Percentiles rank a stretch among this genome's conserved stretches.
Conservation (phyloP, 75 land plant species). For the Sequoiadendron giganteum region DNA sequence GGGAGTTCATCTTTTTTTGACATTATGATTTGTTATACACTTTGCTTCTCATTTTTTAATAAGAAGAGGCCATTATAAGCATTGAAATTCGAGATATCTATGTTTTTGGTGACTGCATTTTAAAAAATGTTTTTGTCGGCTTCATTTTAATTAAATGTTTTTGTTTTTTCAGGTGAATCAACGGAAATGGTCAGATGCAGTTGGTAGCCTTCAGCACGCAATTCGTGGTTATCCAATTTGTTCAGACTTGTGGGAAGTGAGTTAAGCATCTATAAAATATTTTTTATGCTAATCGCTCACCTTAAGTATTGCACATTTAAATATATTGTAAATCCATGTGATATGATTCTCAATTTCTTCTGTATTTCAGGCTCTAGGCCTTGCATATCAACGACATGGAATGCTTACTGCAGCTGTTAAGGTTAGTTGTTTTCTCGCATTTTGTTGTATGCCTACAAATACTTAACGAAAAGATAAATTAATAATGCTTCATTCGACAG, state of each 20-base stretch:
- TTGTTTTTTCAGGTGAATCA: conserved; percentile 48
- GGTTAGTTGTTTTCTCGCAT: conserved; percentile 29
- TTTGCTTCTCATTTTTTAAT: background rate
- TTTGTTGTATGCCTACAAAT: background rate
- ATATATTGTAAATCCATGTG: background rate
- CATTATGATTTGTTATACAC: background rate
- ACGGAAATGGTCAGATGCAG: conserved; percentile 86
- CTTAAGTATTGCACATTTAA: background rate
- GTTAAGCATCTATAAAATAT: background rate
- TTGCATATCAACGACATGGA: conserved; percentile 89
- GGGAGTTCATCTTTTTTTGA: background rate
- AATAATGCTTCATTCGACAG: conserved; percentile 32
- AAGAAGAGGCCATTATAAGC: background rate
- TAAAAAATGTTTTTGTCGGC: background rate
- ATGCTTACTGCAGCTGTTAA: conserved; percentile 96
- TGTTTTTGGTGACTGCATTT: background rate
- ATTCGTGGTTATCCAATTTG: conserved; percentile 87
- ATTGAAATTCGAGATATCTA: background rate
- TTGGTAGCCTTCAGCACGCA: conserved; percentile 84
- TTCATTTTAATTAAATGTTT: background rate
- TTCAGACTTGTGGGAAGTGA: conserved; percentile 91
- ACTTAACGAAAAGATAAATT: background rate
- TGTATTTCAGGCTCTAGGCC: conserved; percentile 74
- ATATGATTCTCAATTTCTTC: background rate
- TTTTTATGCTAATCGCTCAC: background rate